A percentile compares a stretch with the other conserved stretches of the same genome.
Evolutionary conservation across 768 basidiomycete species (phyloP).

Genomic region (Lactarius quietus): DNA sequence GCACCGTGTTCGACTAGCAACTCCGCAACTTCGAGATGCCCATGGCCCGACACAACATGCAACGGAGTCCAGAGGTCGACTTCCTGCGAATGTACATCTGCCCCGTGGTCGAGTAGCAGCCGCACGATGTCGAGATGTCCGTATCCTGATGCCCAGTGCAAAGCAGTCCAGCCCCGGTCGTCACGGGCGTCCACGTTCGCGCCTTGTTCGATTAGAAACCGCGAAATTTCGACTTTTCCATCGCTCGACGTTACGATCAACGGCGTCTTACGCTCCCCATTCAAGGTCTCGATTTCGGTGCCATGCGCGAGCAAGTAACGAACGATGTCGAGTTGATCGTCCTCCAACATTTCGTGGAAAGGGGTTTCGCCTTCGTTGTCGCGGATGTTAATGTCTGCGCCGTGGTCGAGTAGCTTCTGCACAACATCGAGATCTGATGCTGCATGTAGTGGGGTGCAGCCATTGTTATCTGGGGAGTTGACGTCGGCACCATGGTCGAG

Average conservation of each 20-base stretch:
- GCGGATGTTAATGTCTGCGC: background rate
- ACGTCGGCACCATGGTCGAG: too few relatives aligned
- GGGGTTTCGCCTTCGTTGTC: background rate
- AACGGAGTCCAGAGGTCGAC: background rate
- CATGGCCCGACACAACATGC: rapidly evolving
- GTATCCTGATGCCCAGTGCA: background rate
- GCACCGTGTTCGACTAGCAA: background rate
- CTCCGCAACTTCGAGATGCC: background rate
- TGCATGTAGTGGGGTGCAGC: too few relatives aligned
- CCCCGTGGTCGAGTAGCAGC: background rate
- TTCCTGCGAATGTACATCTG: background rate
- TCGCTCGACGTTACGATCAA: background rate
- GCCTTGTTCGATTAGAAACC: background rate
- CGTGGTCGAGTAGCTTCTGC: too few relatives aligned
- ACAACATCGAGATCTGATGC: too few relatives aligned
- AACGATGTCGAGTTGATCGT: background rate
- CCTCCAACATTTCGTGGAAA: background rate
- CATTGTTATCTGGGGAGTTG: too few relatives aligned
- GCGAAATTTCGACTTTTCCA: background rate
- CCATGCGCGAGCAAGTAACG: background rate
- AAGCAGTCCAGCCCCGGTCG: background rate
- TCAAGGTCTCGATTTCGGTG: background rate
- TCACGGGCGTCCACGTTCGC: background rate
- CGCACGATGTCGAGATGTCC: background rate
- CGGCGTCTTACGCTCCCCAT: background rate